phyloP scores from a whole-genome alignment of 176 grass and related monocot genomes.

The Zoysia japonica region DNA sequence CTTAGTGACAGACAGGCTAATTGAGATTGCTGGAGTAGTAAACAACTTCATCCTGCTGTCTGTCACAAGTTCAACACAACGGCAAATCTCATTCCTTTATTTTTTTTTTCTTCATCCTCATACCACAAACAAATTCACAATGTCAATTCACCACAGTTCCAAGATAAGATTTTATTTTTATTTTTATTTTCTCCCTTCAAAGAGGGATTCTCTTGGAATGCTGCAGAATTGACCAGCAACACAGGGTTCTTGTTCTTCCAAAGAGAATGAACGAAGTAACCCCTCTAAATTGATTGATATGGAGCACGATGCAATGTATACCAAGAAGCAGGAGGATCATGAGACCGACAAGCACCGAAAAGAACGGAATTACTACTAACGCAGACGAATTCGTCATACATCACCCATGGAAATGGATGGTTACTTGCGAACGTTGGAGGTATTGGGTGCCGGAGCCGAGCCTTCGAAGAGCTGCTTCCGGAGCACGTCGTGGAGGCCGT shows the following conservation, averaged over 20 bases:
- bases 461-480: slow-evolving; percentile 66
- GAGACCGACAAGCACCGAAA: neutral
- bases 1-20: neutral
- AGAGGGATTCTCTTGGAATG: neutral
- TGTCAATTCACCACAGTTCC: slow-evolving; percentile 1
- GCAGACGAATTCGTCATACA: neutral
- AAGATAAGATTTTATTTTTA: neutral
- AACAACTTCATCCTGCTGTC: neutral
- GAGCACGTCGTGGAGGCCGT: slow-evolving; percentile 64
- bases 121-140: slow-evolving; percentile 18
- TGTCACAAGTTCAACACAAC: neutral
- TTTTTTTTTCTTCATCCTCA: neutral
- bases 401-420: too few relatives aligned
- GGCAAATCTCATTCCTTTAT: slow-evolving; percentile 2
- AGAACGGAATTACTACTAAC: slow-evolving; percentile 3
- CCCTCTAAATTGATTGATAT: neutral
- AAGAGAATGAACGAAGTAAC: neutral
- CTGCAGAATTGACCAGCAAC: slow-evolving; percentile 3
- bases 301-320: neutral
- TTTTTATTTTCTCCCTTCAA: neutral
- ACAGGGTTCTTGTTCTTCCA: neutral
- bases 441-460: slow-evolving; percentile 19
- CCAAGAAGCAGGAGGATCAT: neutral
- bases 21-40: neutral
- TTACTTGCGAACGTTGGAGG: slow-evolving; percentile 43